Base-by-base conservation (phyloP, 2,329 filamentous ascomycete genomes). In the Nothopassalora personata region DNA sequence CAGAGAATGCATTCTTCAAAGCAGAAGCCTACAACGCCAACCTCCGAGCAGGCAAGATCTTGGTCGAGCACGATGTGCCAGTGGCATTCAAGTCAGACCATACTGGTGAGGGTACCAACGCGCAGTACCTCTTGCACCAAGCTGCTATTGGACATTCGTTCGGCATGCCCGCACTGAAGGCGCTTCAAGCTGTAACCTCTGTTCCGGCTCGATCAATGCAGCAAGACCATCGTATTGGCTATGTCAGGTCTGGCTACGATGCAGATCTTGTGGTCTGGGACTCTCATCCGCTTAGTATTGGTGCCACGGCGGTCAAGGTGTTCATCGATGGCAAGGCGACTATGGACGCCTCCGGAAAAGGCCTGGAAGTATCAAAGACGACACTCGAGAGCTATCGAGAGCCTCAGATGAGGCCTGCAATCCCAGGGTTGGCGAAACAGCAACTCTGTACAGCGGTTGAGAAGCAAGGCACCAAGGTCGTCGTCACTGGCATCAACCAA, bases 51-150 rank as follows among this genome's bases (percentile, higher is more conserved):
- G 51, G 51, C 31, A 54, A 54, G 33, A 23, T 54, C 5, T 18
- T 54, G 13, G 27, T n/a, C 33, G 51, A 54, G 15, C 51, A 43
- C 23, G 51, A 36, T 13, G 27, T 54, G 10, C 31, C 51, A 19
- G 51, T 54, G 27, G 51, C 51, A 18, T 54, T 34, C 51, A 54
- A 54, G 23, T 54, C 51, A 19, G 51, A 54, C 31, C 51, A 54
- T 23, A 54, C 31, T 19, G 51, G 51, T 19, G 51, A 54, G 33
- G 51, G 51, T 9, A 54, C 45, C 19, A 54, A 54, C 23, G 33
- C 33, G 13, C 30, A 54, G 33, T 54, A 54, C 19, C 27, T 54
- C 5, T 28, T 54, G 30, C 51, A 54, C 19, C 51, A 54, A 36
- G 51, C 51, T 9, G 51, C 51, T 13, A 19, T 54, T 19, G 51